Base-by-base conservation (phyloP, 1,284 basidiomycete species). In the Rhizoctonia solani region DNA sequence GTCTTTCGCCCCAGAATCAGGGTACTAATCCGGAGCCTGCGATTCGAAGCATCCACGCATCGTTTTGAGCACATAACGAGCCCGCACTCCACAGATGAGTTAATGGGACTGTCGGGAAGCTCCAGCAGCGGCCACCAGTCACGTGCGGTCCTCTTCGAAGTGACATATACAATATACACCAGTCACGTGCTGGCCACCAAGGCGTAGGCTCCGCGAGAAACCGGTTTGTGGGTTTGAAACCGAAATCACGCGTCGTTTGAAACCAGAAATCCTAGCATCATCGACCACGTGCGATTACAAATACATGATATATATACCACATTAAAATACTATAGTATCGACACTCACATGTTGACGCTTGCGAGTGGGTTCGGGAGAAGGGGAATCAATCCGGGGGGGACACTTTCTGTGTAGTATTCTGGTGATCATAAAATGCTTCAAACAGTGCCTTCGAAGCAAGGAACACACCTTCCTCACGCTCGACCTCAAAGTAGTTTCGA, bases 191-290 rank as follows among this genome's bases (percentile, higher is more conserved):
- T n/a, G n/a, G n/a, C n/a, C n/a, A n/a, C n/a, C n/a, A n/a, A n/a
- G n/a, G n/a, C n/a, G n/a, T n/a, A n/a, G 56, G 56, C 56, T 59
- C 30, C 16, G 56, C 32, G 34, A 37, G 56, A 25, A 59, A 59
- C 56, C 41, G 42, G 55, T 29, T 58, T 42, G 55, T 42, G 49
- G 27, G 55, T 59, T 47, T 44, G 55, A 59, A 32, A 44, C 56
- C 46, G 27, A n/a, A 19, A 29, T 11, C 32, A 21, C 56, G 30
- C 34, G 49, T 46, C 30, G 56, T 59, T 59, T 59, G 42, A 4
- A 47, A 47, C 23, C 44, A 29, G 56, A 30, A 59, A 59, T 47
- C 56, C 19, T 23, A 34, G 42, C 19, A 49, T 34, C 44, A 42
- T 59, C 49, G 37, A 32, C 37, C 25, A 59, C 16, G 30, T 25